Base-by-base conservation (phyloP, 306 rosid genomes). In the Astragalus glycyphyllos region DNA sequence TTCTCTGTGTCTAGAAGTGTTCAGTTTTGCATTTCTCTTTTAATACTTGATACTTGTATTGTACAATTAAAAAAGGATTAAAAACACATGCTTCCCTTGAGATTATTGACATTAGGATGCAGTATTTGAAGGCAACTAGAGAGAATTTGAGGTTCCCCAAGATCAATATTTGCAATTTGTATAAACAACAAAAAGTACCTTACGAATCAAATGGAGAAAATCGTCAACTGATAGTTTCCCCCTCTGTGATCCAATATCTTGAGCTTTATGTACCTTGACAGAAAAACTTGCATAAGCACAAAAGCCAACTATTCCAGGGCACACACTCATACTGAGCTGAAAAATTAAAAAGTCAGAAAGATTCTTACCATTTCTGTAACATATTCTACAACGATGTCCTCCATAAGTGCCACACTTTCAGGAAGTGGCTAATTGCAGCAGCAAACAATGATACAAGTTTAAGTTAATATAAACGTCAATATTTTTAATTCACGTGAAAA, bases 221-320 rank as follows among this genome's bases (percentile, higher is more conserved):
- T 94, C 97, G 65, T 94, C 96, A 68, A 89, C 97, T 3, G 96
- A 78, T 45, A 94, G 78, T 84, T 90, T 94, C 76, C 98, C 97
- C 73, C 96, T 79, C 81, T 80, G 90, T 9, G 97, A 89, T 74
- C 98, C 96, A 77, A 82, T 86, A 77, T 94, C 97, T 83, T 90
- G 96, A 51, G 96, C 97, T 86, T 89, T 90, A 78, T 90, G 93
- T n/a, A 87, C 90, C 97, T 94, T 47, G 8, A 68, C 62, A 83
- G 5, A n/a, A 13, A 32, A 15, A 5, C 26, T 26, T 48, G 83
- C 12, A 48, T 53, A 51, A 62, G 40, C 6, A 59, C 48, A 59
- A 80, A 65, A 11, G 34, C 29, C 77, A 71, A 82, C 20, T 29
- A 68, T 54, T 16, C 13, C 69, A 45, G 32, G 45, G 4, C 29